Evolutionary conservation across 2,329 filamentous ascomycete genomes (phyloP), one percentile per base, ranked within the genome.

Genomic region (Cephalotrichum gorgonifer): DNA sequence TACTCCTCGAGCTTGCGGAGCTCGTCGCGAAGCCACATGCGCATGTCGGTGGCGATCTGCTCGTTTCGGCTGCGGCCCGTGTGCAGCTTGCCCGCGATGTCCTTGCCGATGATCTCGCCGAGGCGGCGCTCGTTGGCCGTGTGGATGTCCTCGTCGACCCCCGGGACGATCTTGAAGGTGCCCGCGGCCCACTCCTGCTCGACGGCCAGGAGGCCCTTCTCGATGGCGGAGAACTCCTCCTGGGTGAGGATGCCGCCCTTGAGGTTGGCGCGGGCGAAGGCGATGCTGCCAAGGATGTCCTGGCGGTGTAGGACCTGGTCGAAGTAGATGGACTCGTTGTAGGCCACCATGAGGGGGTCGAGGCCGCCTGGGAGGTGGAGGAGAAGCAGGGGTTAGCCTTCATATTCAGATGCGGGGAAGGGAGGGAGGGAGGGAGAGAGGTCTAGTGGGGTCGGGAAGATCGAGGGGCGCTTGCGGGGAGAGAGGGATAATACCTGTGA

Each of bases 21-120:
- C 68, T 85, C 76, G 54, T 90, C 83, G 41, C 88, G 77, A 54
- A 95, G 69, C 88, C 88, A 96, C 64, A 95, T 72, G 53, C 88
- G 83, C 86, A 95, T 91, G 60, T 95, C 88, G 22, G 85, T 90
- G 44, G 83, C 88, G 50, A 95, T 81, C 68, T 95, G 89, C 68
- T 96, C 89, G 61, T 95, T 95, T 57, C 89, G 79, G 64, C 85
- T 90, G 47, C 90, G 83, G 41, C 84, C 84, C 3, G 89, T 95
- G 68, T 95, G 90, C 51, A 95, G 78, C 71, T 95, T 95, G 23
- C 90, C 88, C 1, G 84, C 88, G 50, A 86, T 81, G 25, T 89
- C 79, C 64, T 86, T 90, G 59, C 89, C 88, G 54, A 95, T 90
- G 54, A 95, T 76, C 71, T 95, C 89, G 47, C 86, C 85, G 2